Evolutionary conservation across 1,284 basidiomycete species (phyloP).

Genomic region (Ceratorhiza oryzae-sativae): DNA sequence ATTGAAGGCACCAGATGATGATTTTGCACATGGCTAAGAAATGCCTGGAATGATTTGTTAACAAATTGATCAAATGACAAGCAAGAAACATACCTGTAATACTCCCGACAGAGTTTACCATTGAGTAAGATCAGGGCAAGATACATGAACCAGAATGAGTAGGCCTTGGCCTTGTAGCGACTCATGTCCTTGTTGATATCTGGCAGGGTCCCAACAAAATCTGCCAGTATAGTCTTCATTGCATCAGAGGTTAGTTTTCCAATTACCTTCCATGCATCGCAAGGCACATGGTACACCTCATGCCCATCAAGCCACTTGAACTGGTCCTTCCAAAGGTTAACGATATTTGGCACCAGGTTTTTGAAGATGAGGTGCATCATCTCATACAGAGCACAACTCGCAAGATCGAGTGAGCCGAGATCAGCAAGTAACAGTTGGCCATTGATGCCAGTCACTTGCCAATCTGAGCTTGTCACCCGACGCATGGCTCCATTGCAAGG

Average conservation of each 20-base stretch:
- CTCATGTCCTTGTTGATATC: conserved; percentile 47
- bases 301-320: conserved; percentile 34
- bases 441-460: conserved; percentile 36
- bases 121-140: conserved; percentile 48
- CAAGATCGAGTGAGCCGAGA: conserved; percentile 21
- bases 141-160: conserved; percentile 51
- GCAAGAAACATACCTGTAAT: conserved; percentile 46
- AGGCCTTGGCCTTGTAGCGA: conserved; percentile 52
- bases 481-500: neutral
- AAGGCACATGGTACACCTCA: conserved; percentile 40
- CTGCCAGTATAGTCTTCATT: conserved; percentile 47
- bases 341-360: conserved; percentile 38
- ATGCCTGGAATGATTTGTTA: conserved; percentile 19
- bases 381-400: conserved; percentile 37
- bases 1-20: conserved; percentile 19
- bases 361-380: conserved; percentile 43
- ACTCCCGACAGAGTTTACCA: conserved; percentile 45
- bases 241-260: conserved; percentile 50
- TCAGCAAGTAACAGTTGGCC: neutral
- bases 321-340: conserved; percentile 38
- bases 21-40: conserved; percentile 13
- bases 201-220: conserved; percentile 47
- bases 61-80: conserved; percentile 24
- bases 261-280: conserved; percentile 54
- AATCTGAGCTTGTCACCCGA: neutral